Percentiles rank a stretch among this genome's conserved stretches.
These are phyloP conservation scores for Cornus kousa DNA, from an alignment of 148 eudicot genomes.

Conservation along the genomic window DNA sequence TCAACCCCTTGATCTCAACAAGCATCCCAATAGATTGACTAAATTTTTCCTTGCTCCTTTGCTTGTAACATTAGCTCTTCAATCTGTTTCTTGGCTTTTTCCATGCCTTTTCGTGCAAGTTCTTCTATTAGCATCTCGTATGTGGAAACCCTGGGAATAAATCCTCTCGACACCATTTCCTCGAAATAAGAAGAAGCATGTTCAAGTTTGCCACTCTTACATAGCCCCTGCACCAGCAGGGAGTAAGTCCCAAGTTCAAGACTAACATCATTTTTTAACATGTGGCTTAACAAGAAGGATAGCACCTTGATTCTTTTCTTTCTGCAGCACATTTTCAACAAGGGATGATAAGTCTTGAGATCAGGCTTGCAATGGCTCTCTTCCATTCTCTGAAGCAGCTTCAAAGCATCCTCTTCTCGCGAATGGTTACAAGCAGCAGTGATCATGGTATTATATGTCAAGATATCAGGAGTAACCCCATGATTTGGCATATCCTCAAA, in stretches of 20 bases:
- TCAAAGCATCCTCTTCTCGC: slow-evolving; percentile 72
- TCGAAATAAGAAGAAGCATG: slow-evolving; percentile 31
- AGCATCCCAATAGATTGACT: too few species aligned
- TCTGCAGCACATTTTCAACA: slow-evolving; percentile 73
- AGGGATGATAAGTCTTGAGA: slow-evolving; percentile 58
- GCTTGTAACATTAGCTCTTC: too few species aligned
- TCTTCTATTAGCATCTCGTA: slow-evolving; percentile 42
- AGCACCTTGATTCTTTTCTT: slow-evolving; percentile 79
- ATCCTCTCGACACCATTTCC: slow-evolving; percentile 52
- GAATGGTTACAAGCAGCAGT: slow-evolving; percentile 45
- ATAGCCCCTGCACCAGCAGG: slow-evolving; percentile 59
- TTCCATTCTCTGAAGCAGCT: slow-evolving; percentile 66
- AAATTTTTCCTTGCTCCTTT: slow-evolving; percentile 16
- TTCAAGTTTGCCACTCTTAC: slow-evolving; percentile 44
- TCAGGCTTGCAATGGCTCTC: slow-evolving; percentile 9
- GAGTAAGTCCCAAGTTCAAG: slow-evolving; percentile 59
- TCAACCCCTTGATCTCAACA: too few species aligned
- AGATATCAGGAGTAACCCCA: slow-evolving; percentile 47
- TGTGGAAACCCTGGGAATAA: slow-evolving; percentile 48
- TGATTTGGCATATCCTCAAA: slow-evolving; percentile 66
- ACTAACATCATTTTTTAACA: slow-evolving; percentile 66
- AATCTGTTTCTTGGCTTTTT: too few species aligned
- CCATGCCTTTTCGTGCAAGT: slow-evolving; percentile 41
- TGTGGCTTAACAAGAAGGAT: slow-evolving; percentile 58
- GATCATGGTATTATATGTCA: slow-evolving; percentile 69